Conservation (phyloP, 768 basidiomycete genomes). For the Leccinum sublutescens region DNA sequence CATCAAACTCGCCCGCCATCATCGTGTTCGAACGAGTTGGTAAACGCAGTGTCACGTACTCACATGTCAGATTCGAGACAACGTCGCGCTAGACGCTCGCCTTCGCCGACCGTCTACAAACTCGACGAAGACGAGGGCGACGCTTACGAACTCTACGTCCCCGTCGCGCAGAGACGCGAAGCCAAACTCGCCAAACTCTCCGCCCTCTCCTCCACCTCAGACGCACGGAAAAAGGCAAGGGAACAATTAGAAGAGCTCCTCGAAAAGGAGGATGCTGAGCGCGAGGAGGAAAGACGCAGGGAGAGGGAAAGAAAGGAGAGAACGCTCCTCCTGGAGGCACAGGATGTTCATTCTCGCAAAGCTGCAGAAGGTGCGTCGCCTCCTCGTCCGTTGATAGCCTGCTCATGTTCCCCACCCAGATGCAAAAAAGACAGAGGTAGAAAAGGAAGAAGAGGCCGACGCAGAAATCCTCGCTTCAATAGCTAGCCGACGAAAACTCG, state of each 20-base stretch:
- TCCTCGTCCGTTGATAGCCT: conserved; percentile 2
- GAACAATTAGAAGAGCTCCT: conserved; percentile 55
- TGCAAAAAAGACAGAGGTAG: conserved; percentile 81
- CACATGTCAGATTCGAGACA: conserved; percentile 42
- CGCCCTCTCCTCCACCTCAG: conserved; percentile 54
- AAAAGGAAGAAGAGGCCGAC: conserved; percentile 86
- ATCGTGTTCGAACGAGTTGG: conserved; percentile 7
- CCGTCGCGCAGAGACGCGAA: conserved; percentile 81
- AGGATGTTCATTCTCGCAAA: conserved; percentile 87
- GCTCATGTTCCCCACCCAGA: conserved; percentile 43
- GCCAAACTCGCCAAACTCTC: conserved; percentile 76
- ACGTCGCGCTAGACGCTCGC: conserved; percentile 52
- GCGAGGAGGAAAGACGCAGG: conserved; percentile 71
- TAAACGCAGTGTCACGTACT: not conserved
- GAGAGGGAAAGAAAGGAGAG: conserved; percentile 82
- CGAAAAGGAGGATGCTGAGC: conserved; percentile 66
- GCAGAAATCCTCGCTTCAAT: conserved; percentile 91
- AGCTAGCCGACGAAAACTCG: conserved; percentile 85
- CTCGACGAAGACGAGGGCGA: conserved; percentile 62
- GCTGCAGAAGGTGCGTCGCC: conserved; percentile 66
- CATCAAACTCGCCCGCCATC: conserved; percentile 47
- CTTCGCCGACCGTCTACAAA: conserved; percentile 56
- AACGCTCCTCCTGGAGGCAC: conserved; percentile 88
- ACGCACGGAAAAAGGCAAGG: conserved; percentile 46
- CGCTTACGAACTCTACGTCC: conserved; percentile 80